Evolutionary conservation across 2,329 filamentous ascomycete genomes (phyloP), one percentile per base, ranked within the genome.

Genomic region (Alternaria ventricosa): DNA sequence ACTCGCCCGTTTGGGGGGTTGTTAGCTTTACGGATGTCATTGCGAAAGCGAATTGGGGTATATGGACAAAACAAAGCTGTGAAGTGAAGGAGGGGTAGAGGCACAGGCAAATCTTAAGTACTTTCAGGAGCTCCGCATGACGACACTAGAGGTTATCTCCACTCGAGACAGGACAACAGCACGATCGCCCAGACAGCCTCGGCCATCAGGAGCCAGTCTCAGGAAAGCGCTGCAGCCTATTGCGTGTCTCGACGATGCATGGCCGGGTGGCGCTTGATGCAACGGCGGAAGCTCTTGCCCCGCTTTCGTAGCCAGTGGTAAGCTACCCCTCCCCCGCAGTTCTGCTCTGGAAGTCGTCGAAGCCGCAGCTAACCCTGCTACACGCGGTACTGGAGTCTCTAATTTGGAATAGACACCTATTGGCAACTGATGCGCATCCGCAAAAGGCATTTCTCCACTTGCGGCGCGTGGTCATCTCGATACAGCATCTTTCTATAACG

Each of bases 1-100:
- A 85, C 77, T 86, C 84, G 79, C 84, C 90, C 72, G 88, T 88
- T 71, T 87, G 67, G 62, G 91, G 90, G 73, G 90, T 92, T 83
- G 89, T 87, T 75, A 93, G 86, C 79, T 90, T 85, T 68, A 86
- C 82, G 60, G 85, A 85, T 30, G 75, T 62, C 78, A 82, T 83
- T 67, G 49, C 47, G 57, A 36, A 63, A 67, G 64, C 54, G 44
- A 71, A 70, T 58, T 64, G 60, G 74, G 74, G 73, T 75, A 78
- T 78, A 70, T 68, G 66, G 50, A 64, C 57, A 63, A 69, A 67
- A 55, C 58, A 69, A 71, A 59, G 64, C 63, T 63, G 58, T 51
- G 45, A 63, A 59, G n/a, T 44, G 60, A 55, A 57, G 28, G 72
- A 72, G 75, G 70, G 69, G 71, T 64, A 70, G 64, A 60, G 66